phyloP scores from a whole-genome alignment of 2,329 filamentous ascomycete species.

The Trichoderma polysporum region DNA sequence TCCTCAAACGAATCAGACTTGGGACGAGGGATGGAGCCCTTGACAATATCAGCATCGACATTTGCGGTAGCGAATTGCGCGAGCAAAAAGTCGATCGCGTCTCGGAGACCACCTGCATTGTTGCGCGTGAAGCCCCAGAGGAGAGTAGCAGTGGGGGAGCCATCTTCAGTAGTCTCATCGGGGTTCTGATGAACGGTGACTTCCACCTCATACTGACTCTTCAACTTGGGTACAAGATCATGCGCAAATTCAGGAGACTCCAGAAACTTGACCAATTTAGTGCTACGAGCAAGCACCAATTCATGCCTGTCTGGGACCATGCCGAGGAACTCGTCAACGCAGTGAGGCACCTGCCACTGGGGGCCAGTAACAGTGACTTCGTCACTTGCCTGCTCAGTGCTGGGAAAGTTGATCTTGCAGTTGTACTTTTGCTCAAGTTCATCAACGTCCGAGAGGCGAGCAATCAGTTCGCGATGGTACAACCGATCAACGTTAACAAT shows the following conservation, averaged over 20 bases:
- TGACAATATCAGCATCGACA: constrained; percentile 84
- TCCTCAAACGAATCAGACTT: constrained; percentile 99
- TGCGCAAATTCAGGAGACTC: constrained; percentile 76
- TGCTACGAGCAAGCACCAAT: constrained; percentile 74
- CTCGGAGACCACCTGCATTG: constrained; percentile 90
- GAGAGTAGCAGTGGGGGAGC: constrained; percentile 59
- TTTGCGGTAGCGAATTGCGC: constrained; percentile 81
- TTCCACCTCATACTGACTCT: constrained; percentile 88
- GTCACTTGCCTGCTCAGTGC: constrained; percentile 95
- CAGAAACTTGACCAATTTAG: constrained; percentile 77
- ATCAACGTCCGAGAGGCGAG: constrained; percentile 84
- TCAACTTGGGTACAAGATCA: constrained; percentile 80
- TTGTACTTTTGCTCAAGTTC: constrained; percentile 99
- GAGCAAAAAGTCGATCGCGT: constrained; percentile 93
- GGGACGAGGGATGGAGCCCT: constrained; percentile 93
- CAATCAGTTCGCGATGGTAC: constrained; percentile 91
- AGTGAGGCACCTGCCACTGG: constrained; percentile 96
- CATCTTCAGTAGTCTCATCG: constrained; percentile 58
- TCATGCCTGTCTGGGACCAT: constrained; percentile 98
- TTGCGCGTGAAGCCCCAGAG: constrained; percentile 89
- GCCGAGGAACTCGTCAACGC: constrained; percentile 91
- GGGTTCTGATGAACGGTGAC: constrained; percentile 69
- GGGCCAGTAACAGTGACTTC: constrained; percentile 93
- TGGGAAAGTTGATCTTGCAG: constrained; percentile 98
- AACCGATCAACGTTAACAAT: constrained; percentile 90